Percentiles rank a stretch among this genome's conserved stretches.
phyloP scores from a whole-genome alignment of 768 basidiomycete species.

The Suillus cothurnatus region DNA sequence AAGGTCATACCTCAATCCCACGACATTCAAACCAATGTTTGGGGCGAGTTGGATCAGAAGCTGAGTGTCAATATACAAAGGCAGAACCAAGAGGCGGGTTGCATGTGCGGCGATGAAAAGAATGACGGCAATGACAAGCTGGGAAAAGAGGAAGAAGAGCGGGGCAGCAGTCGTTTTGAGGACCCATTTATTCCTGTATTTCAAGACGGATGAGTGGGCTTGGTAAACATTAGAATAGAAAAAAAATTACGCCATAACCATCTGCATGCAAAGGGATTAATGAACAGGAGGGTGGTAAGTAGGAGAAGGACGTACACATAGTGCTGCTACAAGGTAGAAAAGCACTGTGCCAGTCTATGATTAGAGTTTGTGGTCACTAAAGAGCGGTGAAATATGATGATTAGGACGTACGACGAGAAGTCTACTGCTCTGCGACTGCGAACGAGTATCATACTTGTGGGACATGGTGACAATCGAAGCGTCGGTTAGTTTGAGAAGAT shows the following conservation, averaged over 20 bases:
- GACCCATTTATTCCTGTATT: constrained; percentile 86
- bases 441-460: constrained; percentile 26
- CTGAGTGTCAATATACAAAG: constrained; percentile 62
- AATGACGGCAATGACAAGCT: constrained; percentile 77
- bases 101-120: constrained; percentile 70
- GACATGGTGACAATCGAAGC: constrained; percentile 21
- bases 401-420: constrained; percentile 34
- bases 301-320: constrained; percentile 61
- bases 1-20: constrained; percentile 71
- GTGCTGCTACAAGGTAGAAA: constrained; percentile 89
- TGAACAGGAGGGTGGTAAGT: constrained; percentile 5
- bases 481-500: not conserved
- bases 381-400: not conserved
- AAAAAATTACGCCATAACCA: constrained; percentile 79
- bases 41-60: constrained; percentile 74
- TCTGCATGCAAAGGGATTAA: constrained; percentile 44
- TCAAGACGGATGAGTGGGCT: not conserved
- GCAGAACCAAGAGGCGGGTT: constrained; percentile 66
- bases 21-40: constrained; percentile 74
- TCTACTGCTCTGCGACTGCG: constrained; percentile 29
- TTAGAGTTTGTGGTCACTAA: constrained; percentile 7
- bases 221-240: constrained; percentile 21
- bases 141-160: constrained; percentile 84
- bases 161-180: constrained; percentile 73
- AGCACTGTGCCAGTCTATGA: constrained; percentile 69